Evolutionary conservation across 192 early-diverging fungal species (phyloP), one percentile per base, ranked within the genome.

Genomic region (Backusella mclennaniae): DNA sequence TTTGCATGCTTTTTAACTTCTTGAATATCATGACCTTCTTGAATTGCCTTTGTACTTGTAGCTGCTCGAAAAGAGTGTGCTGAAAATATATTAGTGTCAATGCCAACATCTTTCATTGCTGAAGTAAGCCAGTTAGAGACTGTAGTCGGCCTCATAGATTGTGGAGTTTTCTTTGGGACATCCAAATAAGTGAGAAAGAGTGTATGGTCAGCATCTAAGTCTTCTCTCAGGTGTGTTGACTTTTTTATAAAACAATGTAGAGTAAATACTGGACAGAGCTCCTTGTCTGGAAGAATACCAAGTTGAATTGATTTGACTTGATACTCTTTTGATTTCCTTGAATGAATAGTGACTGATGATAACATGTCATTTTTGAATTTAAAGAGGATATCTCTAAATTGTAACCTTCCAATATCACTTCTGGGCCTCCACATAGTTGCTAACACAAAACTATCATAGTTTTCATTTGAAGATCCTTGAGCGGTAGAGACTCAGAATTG

Each of bases 111-210:
- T 0, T 36, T 36, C 6, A 7, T 52, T 72, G n/a, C 4, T 9
- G n/a, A 19, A 72, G 12, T 72, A 7, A 72, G 21, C 71, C 71
- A 72, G 23, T 52, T 72, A 4, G 71, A 42, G 6, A 72, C 29
- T 26, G 71, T 72, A 14, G 44, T 72, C 3, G 46, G 23, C 31
- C 6, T 4, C 8, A 56, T 17, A 29, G 71, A 72, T 36, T 14
- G 11, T 14, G 14, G 6, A 11, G 31, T 29, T 6, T 42, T 42
- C 0, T 8, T 6, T 31, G 5, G 17, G 2, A n/a, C 1, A 17
- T 52, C 31, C 6, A 56, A n/a, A 42, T 72, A 72, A 15, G 44
- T 21, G 4, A 72, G 33, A 14, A 72, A 72, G 1, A 72, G 17
- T 12, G 29, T 52, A 0, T 72, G 46, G 15, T 72, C 46, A 6